Evolutionary conservation across 2,329 filamentous ascomycete species (phyloP).

Genomic region (Stromatinia cepivora): DNA sequence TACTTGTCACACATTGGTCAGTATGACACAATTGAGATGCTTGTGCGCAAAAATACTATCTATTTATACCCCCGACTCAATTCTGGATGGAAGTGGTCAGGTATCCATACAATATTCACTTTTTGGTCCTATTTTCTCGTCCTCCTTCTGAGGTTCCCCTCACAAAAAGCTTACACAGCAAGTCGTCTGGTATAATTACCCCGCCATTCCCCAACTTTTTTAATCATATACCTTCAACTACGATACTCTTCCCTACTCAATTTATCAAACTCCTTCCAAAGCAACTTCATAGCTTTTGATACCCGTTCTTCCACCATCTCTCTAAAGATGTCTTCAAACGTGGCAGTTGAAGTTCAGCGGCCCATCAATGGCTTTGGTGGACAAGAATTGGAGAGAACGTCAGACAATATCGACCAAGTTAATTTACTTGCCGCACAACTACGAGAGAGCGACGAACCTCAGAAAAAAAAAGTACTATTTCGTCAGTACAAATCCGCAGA

Average conservation of each 20-base stretch:
- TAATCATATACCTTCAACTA: neutral
- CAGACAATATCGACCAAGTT: constrained; percentile 54
- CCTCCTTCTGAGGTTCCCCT: too few relatives aligned
- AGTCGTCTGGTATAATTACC: too few relatives aligned
- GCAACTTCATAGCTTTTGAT: neutral
- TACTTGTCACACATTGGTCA: neutral
- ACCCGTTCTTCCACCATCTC: neutral
- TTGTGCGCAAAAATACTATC: too few relatives aligned
- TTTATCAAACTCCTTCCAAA: neutral
- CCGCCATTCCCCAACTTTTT: neutral
- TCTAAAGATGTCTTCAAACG: neutral
- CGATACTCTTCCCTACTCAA: neutral
- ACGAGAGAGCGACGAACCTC: constrained; percentile 60
- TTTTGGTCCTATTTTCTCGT: too few relatives aligned
- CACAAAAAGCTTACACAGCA: too few relatives aligned
- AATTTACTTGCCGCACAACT: constrained; percentile 51
- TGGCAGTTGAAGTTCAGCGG: neutral
- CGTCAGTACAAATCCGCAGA: constrained; percentile 81
- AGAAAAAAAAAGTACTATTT: constrained; percentile 79
- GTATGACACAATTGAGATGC: neutral
- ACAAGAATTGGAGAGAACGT: constrained; percentile 46
- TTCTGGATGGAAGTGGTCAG: too few relatives aligned
- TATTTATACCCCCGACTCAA: too few relatives aligned
- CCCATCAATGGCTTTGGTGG: constrained; percentile 29
- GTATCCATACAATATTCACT: too few relatives aligned